These are phyloP conservation scores for Sindora glabra DNA, from an alignment of 306 rosid genomes.

Conservation along the genomic window DNA sequence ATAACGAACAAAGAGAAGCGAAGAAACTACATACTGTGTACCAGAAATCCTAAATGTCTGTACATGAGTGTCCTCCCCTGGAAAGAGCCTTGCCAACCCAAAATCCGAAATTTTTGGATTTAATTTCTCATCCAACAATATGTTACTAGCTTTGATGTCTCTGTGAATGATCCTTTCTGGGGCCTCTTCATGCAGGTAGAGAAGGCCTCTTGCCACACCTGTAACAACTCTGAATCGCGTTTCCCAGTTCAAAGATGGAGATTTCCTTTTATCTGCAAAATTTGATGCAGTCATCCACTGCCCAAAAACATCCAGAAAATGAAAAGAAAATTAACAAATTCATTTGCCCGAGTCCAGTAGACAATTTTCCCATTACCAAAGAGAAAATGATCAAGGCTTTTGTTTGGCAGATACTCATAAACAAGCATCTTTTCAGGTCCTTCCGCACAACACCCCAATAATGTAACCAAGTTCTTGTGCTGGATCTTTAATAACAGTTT, in stretches of 20 bases:
- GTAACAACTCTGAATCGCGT: constrained; percentile 52
- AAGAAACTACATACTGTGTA: constrained; percentile 69
- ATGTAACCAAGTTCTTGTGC: constrained; percentile 70
- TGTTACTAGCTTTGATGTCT: constrained; percentile 88
- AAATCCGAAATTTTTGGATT: constrained; percentile 83
- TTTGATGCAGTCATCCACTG: background rate
- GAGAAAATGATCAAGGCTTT: constrained; percentile 74
- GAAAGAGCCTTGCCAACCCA: constrained; percentile 87
- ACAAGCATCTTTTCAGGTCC: constrained; percentile 96
- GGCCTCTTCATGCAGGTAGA: constrained; percentile 80
- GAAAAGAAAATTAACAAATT: background rate
- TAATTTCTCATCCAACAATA: constrained; percentile 66
- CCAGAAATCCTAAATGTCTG: constrained; percentile 83
- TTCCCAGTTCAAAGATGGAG: constrained; percentile 56
- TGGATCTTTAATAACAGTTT: constrained; percentile 63
- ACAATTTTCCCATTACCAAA: constrained; percentile 39
- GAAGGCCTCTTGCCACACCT: constrained; percentile 75
- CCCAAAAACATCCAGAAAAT: constrained; percentile 2
- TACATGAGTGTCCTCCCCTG: constrained; percentile 84
- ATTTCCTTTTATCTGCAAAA: constrained; percentile 57
- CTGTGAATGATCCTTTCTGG: constrained; percentile 81
- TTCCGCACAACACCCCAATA: constrained; percentile 80
- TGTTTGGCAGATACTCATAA: constrained; percentile 79
- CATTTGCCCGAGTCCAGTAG: background rate
- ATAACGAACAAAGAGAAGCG: background rate